Conservation (phyloP, 139 green algal genomes). For the Edaphochlamys debaryana region DNA sequence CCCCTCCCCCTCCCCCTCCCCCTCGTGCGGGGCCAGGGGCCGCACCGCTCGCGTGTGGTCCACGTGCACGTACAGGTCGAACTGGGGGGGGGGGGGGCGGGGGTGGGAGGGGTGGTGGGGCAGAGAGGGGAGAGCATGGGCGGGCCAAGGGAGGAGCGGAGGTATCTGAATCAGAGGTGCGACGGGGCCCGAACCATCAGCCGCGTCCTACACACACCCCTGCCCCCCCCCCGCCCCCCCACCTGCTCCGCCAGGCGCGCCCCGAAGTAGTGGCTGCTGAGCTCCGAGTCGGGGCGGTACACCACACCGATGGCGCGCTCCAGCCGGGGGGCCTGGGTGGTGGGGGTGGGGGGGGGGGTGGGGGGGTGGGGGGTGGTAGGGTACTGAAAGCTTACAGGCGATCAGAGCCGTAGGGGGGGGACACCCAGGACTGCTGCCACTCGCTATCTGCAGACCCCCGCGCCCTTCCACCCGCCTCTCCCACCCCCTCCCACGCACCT, state of each 20-base stretch:
- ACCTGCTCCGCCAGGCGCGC: too few relatives aligned
- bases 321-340: constrained; percentile 51
- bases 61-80: constrained; percentile 67
- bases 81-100: constrained; percentile 50
- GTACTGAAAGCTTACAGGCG: too few relatives aligned
- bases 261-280: constrained; percentile 67
- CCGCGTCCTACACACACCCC: too few relatives aligned
- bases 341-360: background rate
- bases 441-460: background rate
- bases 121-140: background rate
- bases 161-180: too few relatives aligned
- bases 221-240: too few relatives aligned
- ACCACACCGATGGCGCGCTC: constrained; percentile 75
- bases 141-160: background rate
- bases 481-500: constrained; percentile 4
- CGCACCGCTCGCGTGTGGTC: constrained; percentile 49
- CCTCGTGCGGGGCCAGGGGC: constrained; percentile 1
- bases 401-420: background rate
- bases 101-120: background rate
- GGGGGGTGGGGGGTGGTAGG: too few relatives aligned
- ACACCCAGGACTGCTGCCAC: background rate
- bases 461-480: too few relatives aligned
- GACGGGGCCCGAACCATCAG: too few relatives aligned
- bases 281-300: constrained; percentile 73
- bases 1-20: background rate